phyloP scores from a whole-genome alignment of 345 rosid species.

The Salix koriyanagi region DNA sequence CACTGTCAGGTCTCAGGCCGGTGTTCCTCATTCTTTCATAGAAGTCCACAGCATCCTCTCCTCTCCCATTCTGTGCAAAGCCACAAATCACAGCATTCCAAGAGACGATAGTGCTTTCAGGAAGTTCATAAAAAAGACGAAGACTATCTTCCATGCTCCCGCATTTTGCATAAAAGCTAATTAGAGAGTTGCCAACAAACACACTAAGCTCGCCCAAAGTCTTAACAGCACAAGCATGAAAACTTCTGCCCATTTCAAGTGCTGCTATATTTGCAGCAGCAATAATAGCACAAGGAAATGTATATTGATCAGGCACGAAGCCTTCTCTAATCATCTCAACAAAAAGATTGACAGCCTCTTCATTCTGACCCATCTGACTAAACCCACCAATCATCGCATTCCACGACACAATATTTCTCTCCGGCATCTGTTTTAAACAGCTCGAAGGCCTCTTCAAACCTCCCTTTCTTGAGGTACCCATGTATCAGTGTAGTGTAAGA shows the following conservation, averaged over 20 bases:
- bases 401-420: conserved; percentile 73
- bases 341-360: conserved; percentile 70
- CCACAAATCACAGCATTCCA: conserved; percentile 84
- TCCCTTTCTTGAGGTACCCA: conserved; percentile 51
- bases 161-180: conserved; percentile 77
- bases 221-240: conserved; percentile 67
- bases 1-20: conserved; percentile 51
- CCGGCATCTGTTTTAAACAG: conserved; percentile 55
- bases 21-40: conserved; percentile 42
- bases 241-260: conserved; percentile 60
- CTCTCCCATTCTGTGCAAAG: conserved; percentile 74
- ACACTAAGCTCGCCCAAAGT: conserved; percentile 35
- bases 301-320: conserved; percentile 43
- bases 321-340: conserved; percentile 64
- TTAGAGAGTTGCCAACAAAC: conserved; percentile 56
- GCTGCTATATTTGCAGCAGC: conserved; percentile 69
- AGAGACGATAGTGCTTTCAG: conserved; percentile 42
- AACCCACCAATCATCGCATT: conserved; percentile 72
- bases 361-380: conserved; percentile 70
- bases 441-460: conserved; percentile 39
- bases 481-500: conserved; percentile 57
- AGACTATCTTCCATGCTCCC: conserved; percentile 73
- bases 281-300: conserved; percentile 52
- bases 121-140: conserved; percentile 42
- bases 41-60: conserved; percentile 54